Evolutionary conservation across 2,329 filamentous ascomycete genomes (phyloP).

Genomic region (Parastagonospora nodorum): DNA sequence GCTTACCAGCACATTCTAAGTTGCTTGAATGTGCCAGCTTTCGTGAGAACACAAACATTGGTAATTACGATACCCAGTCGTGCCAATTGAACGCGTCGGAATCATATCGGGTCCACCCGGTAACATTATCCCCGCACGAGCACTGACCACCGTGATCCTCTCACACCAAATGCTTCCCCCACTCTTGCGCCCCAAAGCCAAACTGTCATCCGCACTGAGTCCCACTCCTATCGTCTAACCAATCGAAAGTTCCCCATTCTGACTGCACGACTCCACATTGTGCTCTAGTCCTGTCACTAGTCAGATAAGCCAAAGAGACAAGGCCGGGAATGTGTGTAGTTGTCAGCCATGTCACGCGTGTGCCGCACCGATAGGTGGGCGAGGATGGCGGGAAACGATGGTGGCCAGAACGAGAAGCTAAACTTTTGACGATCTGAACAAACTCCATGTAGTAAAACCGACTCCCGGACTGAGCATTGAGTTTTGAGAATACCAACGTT

Average conservation of each 20-base stretch:
- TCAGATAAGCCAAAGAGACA: conserved; percentile 13
- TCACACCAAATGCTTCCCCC: conserved; percentile 21
- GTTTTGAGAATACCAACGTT: background rate
- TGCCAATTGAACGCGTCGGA: too few relatives aligned
- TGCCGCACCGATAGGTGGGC: conserved; percentile 23
- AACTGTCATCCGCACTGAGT: conserved; percentile 11
- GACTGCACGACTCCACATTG: background rate
- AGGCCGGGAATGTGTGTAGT: background rate
- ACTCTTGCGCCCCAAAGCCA: conserved; percentile 20
- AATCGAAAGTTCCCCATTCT: conserved; percentile 8
- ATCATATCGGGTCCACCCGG: too few relatives aligned
- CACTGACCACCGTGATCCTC: conserved; percentile 10
- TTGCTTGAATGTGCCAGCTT: too few relatives aligned
- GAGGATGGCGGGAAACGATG: conserved; percentile 21
- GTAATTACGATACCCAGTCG: too few relatives aligned
- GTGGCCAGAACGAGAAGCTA: conserved; percentile 7
- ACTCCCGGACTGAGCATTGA: background rate
- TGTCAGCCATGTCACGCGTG: background rate
- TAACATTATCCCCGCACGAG: background rate
- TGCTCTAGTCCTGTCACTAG: conserved; percentile 2
- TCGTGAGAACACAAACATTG: too few relatives aligned
- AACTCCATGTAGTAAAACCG: too few relatives aligned
- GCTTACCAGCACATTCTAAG: too few relatives aligned
- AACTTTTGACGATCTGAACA: background rate
- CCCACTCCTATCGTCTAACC: conserved; percentile 8